Evolutionary conservation across 345 rosid species (phyloP).

Genomic region (Populus ilicifolia): DNA sequence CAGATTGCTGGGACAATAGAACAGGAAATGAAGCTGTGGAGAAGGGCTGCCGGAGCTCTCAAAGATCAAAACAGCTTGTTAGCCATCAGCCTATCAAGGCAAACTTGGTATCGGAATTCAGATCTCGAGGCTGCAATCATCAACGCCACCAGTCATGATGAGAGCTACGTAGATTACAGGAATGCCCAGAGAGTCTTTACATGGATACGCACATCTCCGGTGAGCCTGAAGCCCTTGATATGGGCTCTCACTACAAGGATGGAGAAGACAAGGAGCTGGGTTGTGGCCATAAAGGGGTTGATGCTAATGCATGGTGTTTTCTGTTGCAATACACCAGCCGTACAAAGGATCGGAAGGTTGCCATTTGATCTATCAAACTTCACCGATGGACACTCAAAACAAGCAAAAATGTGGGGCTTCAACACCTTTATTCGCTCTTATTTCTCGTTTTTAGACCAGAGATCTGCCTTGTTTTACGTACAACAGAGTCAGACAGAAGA

Average conservation of each 20-base stretch:
- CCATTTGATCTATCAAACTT: slow-evolving; percentile 75
- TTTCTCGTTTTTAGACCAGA: slow-evolving; percentile 58
- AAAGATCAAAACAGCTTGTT: slow-evolving; percentile 72
- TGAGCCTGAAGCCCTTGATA: slow-evolving; percentile 50
- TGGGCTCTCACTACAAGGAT: slow-evolving; percentile 48
- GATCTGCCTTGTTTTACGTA: slow-evolving; percentile 36
- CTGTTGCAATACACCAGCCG: slow-evolving; percentile 47
- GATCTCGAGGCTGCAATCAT: slow-evolving; percentile 65
- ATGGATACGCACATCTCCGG: slow-evolving; percentile 65
- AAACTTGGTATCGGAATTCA: slow-evolving; percentile 36
- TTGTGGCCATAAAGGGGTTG: slow-evolving; percentile 69
- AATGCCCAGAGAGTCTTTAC: slow-evolving; percentile 55
- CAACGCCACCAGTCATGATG: slow-evolving; percentile 80
- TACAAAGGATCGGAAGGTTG: slow-evolving; percentile 48
- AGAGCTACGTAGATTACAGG: slow-evolving; percentile 48
- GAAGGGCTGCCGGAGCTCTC: slow-evolving; percentile 58
- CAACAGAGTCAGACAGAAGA: slow-evolving; percentile 23
- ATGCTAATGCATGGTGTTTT: slow-evolving; percentile 77
- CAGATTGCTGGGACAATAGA: background rate
- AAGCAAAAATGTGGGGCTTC: slow-evolving; percentile 43
- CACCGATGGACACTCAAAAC: slow-evolving; percentile 33
- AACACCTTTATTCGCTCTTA: slow-evolving; percentile 56
- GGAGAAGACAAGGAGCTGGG: slow-evolving; percentile 63
- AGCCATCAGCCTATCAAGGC: slow-evolving; percentile 32
- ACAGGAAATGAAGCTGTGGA: slow-evolving; percentile 54